Percentiles rank a stretch among this genome's conserved stretches.
Conservation (phyloP, 352 stramenopile species). For the Pythium volutum region DNA sequence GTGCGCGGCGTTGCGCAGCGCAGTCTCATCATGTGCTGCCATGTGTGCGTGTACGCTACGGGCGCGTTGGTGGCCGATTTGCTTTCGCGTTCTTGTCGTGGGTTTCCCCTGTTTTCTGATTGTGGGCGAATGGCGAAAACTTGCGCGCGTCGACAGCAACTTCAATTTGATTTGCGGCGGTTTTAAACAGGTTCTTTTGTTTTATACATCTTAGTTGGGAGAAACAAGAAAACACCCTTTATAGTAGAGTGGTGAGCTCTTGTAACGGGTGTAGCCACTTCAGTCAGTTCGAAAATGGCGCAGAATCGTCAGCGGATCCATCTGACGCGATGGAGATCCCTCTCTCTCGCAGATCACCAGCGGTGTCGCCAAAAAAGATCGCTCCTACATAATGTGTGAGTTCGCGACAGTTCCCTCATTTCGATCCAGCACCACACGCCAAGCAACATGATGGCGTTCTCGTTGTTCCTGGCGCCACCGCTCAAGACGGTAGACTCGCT, state of each 20-base stretch:
- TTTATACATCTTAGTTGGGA: too few species aligned
- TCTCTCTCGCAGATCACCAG: too few species aligned
- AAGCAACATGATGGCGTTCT: neutral
- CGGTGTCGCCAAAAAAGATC: neutral
- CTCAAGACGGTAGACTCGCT: constrained; percentile 1
- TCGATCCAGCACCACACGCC: too few species aligned
- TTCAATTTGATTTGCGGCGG: constrained; percentile 8
- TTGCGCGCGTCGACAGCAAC: constrained; percentile 4
- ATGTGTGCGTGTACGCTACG: neutral
- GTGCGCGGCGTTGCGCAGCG: neutral
- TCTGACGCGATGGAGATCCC: too few species aligned
- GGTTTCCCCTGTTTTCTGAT: neutral
- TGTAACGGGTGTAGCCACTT: constrained; percentile 7
- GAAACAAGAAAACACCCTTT: neutral
- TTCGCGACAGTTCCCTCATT: too few species aligned
- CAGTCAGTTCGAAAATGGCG: constrained; percentile 7
- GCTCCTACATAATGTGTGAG: too few species aligned
- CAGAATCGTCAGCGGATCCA: too few species aligned
- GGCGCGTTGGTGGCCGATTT: neutral
- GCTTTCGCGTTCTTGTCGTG: neutral
- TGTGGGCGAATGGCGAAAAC: neutral
- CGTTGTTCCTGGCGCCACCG: constrained; percentile 1
- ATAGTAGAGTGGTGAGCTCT: neutral
- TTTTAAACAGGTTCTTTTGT: constrained; percentile 3
- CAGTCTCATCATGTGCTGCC: neutral